Percentiles rank a stretch among this genome's conserved stretches.
Conservation (phyloP, 768 basidiomycete species). For the Neoboletus subvelutipes region DNA sequence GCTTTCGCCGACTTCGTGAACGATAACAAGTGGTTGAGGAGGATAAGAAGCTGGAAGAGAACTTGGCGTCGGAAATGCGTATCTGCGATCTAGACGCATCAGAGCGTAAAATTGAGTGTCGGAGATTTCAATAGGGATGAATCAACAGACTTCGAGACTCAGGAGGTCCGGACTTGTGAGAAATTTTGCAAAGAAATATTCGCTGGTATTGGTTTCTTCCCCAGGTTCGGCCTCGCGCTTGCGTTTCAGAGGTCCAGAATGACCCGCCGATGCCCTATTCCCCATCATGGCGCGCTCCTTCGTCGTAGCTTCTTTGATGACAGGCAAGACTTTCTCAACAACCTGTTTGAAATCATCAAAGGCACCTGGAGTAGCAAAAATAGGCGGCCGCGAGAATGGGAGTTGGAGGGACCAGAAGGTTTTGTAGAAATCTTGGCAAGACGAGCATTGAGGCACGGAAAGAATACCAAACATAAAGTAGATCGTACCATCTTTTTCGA, state of each 20-base stretch:
- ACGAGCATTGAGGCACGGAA: slow-evolving; percentile 2
- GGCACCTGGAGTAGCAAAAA: slow-evolving; percentile 56
- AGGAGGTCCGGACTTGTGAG: slow-evolving; percentile 84
- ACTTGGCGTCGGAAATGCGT: slow-evolving; percentile 92
- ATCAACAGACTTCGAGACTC: slow-evolving; percentile 71
- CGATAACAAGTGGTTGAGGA: slow-evolving; percentile 71
- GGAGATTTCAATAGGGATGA: slow-evolving; percentile 1
- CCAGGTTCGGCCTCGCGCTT: slow-evolving; percentile 63
- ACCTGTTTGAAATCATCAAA: slow-evolving; percentile 68
- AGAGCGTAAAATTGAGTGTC: slow-evolving; percentile 11
- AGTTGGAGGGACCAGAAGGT: slow-evolving; percentile 90
- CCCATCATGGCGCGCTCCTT: slow-evolving; percentile 91
- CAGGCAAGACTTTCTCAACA: slow-evolving; percentile 70
- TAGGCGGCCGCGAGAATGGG: slow-evolving; percentile 76
- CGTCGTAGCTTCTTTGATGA: slow-evolving; percentile 82
- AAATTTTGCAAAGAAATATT: slow-evolving; percentile 95
- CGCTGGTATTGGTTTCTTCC: slow-evolving; percentile 49
- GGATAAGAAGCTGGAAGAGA: slow-evolving; percentile 78
- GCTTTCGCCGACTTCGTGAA: slow-evolving; percentile 71
- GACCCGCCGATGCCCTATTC: slow-evolving; percentile 47
- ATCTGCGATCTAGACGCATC: slow-evolving; percentile 67
- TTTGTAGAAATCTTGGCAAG: slow-evolving; percentile 67
- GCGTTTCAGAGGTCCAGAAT: slow-evolving; percentile 49
- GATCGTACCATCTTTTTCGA: slow-evolving; percentile 64
- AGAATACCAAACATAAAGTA: not conserved